Base-by-base conservation (phyloP, 768 basidiomycete genomes). In the Lentinula raphanica region DNA sequence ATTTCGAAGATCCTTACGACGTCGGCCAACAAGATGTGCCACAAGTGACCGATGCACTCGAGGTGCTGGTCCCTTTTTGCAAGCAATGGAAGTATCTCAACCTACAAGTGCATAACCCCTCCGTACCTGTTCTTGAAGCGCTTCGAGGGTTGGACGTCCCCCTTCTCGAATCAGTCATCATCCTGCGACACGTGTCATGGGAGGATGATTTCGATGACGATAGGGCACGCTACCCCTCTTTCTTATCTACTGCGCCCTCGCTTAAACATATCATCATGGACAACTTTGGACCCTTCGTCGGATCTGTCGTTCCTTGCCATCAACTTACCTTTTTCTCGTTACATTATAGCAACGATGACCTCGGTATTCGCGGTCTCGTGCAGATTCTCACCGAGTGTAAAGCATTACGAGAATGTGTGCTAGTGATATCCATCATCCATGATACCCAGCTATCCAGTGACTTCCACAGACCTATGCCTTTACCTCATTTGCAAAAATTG, bases 11-110 rank as follows among this genome's bases (percentile, higher is more conserved):
- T 32, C 31, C 35, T n/a, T n/a, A 45, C 17, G 38, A 55, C 39
- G 45, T 17, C 8, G 32, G 45, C 25, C 54, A 45, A n/a, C 28
- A 55, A 6, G 42, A 55, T 21, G 54, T 55, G 9, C 9, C 25
- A 11, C 40, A 55, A 11, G 54, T 46, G 19, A 13, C 44, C 19
- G 15, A 5, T 15, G 45, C n/a, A 8, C 44, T 55, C 11, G 13
- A 31, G 28, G 9, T 55, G 23, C 39, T 55, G n/a, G 39, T 42
- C 38, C 44, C 54, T n/a, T 21, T 42, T 1, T 27, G 32, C 35
- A 27, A n/a, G 23, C 54, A 36, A n/a, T 55, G 54, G 54, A 55
- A 45, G 28, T 55, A 42, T 55, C 39, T 55, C 5, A 40, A 5
- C 27, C 54, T 55, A 11, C 40, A 44, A 21, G 40, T 46, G 12